These are phyloP conservation scores for Lantana camara DNA, from an alignment of 257 asterid species.

Conservation along the genomic window DNA sequence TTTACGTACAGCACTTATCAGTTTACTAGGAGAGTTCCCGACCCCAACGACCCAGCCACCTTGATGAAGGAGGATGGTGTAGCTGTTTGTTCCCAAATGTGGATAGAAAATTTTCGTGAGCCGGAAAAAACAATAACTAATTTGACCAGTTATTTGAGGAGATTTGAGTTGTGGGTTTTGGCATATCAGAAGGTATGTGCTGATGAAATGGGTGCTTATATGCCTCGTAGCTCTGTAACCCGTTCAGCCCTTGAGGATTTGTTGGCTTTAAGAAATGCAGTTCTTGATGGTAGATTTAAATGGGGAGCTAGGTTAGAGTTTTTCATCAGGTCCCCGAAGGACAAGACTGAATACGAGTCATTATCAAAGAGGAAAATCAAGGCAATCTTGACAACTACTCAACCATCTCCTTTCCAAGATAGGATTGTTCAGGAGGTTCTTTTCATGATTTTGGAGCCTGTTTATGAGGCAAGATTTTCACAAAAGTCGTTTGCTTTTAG, in stretches of 20 bases:
- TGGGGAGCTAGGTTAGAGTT: conserved; percentile 98
- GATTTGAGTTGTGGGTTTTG: conserved; percentile 94
- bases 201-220: conserved; percentile 80
- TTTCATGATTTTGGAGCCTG: conserved; percentile 81
- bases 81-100: conserved; percentile 78
- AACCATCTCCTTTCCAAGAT: conserved; percentile 84
- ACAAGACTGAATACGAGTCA: conserved; percentile 84
- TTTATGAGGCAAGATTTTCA: conserved; percentile 88
- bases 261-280: conserved; percentile 81
- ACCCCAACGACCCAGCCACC: conserved; percentile 88
- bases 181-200: conserved; percentile 94
- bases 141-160: conserved; percentile 74
- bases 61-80: conserved; percentile 93
- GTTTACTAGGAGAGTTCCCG: conserved; percentile 55
- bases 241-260: conserved; percentile 82
- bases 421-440: conserved; percentile 89
- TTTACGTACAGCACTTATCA: conserved; percentile 48
- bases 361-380: conserved; percentile 87
- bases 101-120: conserved; percentile 79
- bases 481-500: conserved; percentile 91
- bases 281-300: conserved; percentile 74
- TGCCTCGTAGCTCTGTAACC: conserved; percentile 77
- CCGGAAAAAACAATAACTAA: conserved; percentile 63
- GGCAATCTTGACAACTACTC: conserved; percentile 83
- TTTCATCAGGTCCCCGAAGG: conserved; percentile 82